Evolutionary conservation across 768 basidiomycete genomes (phyloP).

Genomic region (Collybiopsis luxurians): DNA sequence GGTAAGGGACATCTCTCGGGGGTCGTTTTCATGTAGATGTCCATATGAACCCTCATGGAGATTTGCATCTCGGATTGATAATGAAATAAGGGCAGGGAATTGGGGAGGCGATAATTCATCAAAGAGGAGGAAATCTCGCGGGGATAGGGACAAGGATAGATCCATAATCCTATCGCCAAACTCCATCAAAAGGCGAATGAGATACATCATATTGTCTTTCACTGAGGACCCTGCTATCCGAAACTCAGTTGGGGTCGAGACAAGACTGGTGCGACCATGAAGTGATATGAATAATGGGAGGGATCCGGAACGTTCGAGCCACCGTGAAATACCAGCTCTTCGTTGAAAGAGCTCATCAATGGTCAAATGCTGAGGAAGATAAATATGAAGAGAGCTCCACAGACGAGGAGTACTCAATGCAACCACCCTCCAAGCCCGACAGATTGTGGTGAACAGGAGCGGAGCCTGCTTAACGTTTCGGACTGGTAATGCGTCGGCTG

Average conservation of each 20-base stretch:
- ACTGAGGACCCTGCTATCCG: not conserved
- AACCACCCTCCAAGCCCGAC: slow-evolving; percentile 23
- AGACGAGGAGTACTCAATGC: slow-evolving; percentile 22
- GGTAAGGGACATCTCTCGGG: not conserved
- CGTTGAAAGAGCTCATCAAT: not conserved
- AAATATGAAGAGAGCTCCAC: slow-evolving; percentile 21
- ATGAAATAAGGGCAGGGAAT: not conserved
- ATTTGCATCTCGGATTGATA: not conserved
- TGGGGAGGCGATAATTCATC: not conserved
- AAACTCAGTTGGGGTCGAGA: not conserved
- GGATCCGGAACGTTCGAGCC: not conserved
- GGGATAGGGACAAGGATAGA: not conserved
- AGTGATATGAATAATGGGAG: slow-evolving; percentile 1
- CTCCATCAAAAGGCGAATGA: not conserved
- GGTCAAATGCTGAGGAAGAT: not conserved
- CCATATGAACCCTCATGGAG: not conserved
- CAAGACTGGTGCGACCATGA: not conserved
- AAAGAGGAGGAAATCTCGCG: not conserved
- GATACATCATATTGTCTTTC: not conserved
- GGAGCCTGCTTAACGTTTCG: slow-evolving; percentile 19
- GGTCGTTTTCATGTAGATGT: not conserved
- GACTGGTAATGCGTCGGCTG: slow-evolving; percentile 12
- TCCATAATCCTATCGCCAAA: not conserved
- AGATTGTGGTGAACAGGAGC: slow-evolving; percentile 21
- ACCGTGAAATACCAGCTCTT: not conserved